Conservation (phyloP, 1,284 basidiomycete genomes). For the Psilocybe mexicana region DNA sequence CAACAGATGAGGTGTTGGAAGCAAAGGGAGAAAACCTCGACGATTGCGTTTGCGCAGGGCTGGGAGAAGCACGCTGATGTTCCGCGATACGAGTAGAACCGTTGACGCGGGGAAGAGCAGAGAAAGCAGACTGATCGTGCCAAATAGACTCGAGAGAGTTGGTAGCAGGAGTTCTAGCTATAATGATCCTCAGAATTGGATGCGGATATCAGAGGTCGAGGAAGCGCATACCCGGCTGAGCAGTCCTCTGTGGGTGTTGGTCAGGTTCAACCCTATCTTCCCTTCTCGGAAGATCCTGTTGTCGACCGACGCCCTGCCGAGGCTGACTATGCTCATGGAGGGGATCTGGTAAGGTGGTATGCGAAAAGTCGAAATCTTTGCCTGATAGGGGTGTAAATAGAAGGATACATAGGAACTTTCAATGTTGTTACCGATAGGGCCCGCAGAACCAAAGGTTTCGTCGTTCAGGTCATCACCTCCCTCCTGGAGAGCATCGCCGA, state of each 20-base stretch:
- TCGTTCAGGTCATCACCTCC: constrained; percentile 91
- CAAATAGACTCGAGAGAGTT: constrained; percentile 72
- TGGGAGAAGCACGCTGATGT: constrained; percentile 30
- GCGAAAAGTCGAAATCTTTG: constrained; percentile 91
- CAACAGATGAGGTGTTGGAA: constrained; percentile 26
- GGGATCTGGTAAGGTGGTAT: constrained; percentile 40
- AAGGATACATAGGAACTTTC: constrained; percentile 2
- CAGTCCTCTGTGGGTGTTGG: constrained; percentile 4
- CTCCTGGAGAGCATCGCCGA: constrained; percentile 86
- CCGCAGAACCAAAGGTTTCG: constrained; percentile 87
- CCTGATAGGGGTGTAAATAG: constrained; percentile 45
- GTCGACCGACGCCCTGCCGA: constrained; percentile 10
- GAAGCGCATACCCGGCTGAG: constrained; percentile 32
- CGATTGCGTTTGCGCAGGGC: constrained; percentile 23
- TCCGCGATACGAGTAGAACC: constrained; percentile 42
- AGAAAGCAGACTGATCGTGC: constrained; percentile 78
- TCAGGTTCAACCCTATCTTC: constrained; percentile 10
- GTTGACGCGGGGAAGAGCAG: constrained; percentile 59
- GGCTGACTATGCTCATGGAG: constrained; percentile 20
- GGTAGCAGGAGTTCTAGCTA: constrained; percentile 35
- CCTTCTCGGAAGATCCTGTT: constrained; percentile 16
- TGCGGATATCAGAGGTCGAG: constrained; percentile 11
- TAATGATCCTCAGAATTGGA: constrained; percentile 25
- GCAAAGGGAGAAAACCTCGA: constrained; percentile 37
- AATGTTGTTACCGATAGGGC: constrained; percentile 56